Evolutionary conservation across 352 stramenopile genomes (phyloP).

Genomic region (Phytopythium mirpurense): DNA sequence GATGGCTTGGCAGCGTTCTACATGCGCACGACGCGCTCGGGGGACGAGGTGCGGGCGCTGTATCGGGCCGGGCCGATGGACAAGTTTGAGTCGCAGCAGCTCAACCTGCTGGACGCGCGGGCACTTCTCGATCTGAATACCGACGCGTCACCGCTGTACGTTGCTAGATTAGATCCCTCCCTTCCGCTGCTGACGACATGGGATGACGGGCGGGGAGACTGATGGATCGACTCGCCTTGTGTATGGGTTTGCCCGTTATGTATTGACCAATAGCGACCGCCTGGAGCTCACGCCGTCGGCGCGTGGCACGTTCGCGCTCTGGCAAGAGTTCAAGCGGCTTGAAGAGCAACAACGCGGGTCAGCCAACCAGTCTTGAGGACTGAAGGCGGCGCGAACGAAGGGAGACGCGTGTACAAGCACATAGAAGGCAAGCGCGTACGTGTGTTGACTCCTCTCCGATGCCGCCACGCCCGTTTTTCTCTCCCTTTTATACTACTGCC

Average conservation of each 20-base stretch:
- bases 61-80: slow-evolving; percentile 42
- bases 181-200: no score
- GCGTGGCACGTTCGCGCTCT: slow-evolving; percentile 34
- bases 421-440: neutral
- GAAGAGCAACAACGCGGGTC: slow-evolving; percentile 12
- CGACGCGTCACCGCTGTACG: slow-evolving; percentile 23
- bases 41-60: slow-evolving; percentile 27
- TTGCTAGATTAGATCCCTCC: neutral
- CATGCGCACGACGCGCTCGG: slow-evolving; percentile 31
- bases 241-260: no score
- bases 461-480: neutral
- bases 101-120: slow-evolving; percentile 36
- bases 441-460: neutral
- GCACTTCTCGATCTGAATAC: slow-evolving; percentile 19
- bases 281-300: slow-evolving; percentile 43
- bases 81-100: slow-evolving; percentile 52
- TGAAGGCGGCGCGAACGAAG: neutral
- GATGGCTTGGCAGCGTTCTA: slow-evolving; percentile 47
- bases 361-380: neutral
- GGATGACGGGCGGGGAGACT: no score
- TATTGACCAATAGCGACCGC: slow-evolving; percentile 16
- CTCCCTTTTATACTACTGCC: no score
- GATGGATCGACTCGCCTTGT: no score
- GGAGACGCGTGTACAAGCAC: neutral
- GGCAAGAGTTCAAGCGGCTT: slow-evolving; percentile 30